Base-by-base conservation (phyloP, 176 grass and related monocot genomes). In the Zea luxurians region DNA sequence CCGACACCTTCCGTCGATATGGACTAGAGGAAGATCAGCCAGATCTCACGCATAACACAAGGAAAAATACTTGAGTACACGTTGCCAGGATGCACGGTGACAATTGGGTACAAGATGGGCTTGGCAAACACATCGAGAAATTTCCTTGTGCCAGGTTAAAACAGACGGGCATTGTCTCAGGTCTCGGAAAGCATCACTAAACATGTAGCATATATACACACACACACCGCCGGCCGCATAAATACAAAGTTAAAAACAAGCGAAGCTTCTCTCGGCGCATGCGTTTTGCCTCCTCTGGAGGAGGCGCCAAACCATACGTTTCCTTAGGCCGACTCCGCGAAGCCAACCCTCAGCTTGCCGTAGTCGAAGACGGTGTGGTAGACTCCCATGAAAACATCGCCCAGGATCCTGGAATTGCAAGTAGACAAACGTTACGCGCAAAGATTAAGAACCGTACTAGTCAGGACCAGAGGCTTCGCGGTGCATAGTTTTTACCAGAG, bases 291-390 rank as follows among this genome's bases (percentile, higher is more conserved):
- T 27, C 65, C 57, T 50, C 77, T 48, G 6, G 3, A 37, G 34
- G 48, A 75, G 71, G 82, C 40, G 37, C 34, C 34, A 4, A 21
- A 45, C 10, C 64, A 10, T 1, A 6, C 27, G 27, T 27, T 27
- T 76, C 11, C 71, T 89, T 88, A 97, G 43, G 88, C 91, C 2
- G 96, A 73, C 71, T 85, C 70, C 7, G 96, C 96, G 5, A 98
- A 94, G 64, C 96, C 96, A n/a, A 98, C 81, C 40, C 87, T 85
- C 60, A 61, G 52, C 3, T 94, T 84, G 18, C 86, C 92, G 4
- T 98, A 98, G 72, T 98, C 87, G 4, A 98, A 98, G 47, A 98
- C 87, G 1, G 96, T 98, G 48, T 94, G 96, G 78, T 98, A 94
- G 21, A 43, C 85, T 83, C 96, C 96, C 96, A 98, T 98, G 77